These are phyloP conservation scores for Crataegus laevigata DNA, from an alignment of 306 rosid genomes.

Conservation along the genomic window DNA sequence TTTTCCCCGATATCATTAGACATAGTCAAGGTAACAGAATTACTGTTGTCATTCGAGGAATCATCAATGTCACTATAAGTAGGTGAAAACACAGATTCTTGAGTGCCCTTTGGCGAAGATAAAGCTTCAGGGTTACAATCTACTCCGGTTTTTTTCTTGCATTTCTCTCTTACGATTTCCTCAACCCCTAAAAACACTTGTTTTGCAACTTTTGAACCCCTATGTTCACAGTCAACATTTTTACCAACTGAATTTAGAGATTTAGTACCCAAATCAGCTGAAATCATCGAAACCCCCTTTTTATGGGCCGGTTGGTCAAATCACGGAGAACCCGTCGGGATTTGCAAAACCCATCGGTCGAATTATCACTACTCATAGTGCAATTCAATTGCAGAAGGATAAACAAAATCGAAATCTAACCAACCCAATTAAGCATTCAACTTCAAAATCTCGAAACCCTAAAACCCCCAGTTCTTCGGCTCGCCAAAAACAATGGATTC, in stretches of 20 bases:
- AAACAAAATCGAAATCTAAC: neutral
- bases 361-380: conserved; percentile 41
- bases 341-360: conserved; percentile 23
- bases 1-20: conserved; percentile 2
- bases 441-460: neutral
- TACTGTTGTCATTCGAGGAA: conserved; percentile 1
- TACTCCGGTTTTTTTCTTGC: conserved; percentile 1
- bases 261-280: conserved; percentile 23
- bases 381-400: neutral
- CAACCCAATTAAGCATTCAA: neutral
- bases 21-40: conserved; percentile 6
- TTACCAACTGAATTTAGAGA: conserved; percentile 16
- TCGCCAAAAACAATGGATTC: neutral
- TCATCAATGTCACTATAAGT: conserved; percentile 15
- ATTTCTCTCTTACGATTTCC: conserved; percentile 19
- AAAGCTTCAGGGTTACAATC: neutral
- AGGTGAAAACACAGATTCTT: conserved; percentile 11
- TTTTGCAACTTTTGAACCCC: conserved; percentile 25
- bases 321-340: conserved; percentile 51
- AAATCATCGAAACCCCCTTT: conserved; percentile 42
- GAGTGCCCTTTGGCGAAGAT: conserved; percentile 18
- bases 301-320: conserved; percentile 45
- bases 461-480: conserved; percentile 1
- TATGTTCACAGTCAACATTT: conserved; percentile 6
- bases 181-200: conserved; percentile 25